Base-by-base conservation (phyloP, 805 yeast genomes). In the Maudiozyma turicensis region DNA sequence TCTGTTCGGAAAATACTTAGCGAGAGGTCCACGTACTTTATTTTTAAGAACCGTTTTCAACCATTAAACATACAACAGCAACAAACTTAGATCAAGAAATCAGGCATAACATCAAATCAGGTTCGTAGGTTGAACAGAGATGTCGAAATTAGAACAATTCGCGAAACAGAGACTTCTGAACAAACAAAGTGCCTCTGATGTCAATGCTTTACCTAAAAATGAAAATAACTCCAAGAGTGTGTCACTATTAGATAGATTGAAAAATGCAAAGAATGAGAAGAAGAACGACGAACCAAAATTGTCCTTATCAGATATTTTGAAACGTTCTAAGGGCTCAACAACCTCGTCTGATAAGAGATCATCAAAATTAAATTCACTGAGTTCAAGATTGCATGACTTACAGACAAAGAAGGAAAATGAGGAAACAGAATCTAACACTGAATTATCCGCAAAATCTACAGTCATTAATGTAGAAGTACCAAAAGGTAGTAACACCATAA, bases 101-200 rank as follows among this genome's bases (percentile, higher is more conserved):
- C 37, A 34, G 11, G n/a, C 3, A 34, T 34, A 34, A 34, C 11
- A 10, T 11, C 37, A 10, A 34, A 2, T 34, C 37, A 34, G 11
- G n/a, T 34, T 11, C 37, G 4, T 34, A 34, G n/a, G 4, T 34
- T n/a, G n/a, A n/a, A 34, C 37, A 34, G 11, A 20, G 11, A 45
- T 59, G 47, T 73, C 80, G 5, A 76, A 75, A 54, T 59, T 77
- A 44, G 73, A 77, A 39, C 68, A 68, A 33, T 63, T 78, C 55
- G 80, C 80, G n/a, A 71, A 69, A 54, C 65, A 70, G 41, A 66
- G 74, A 50, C 46, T 49, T 8, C 32, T 35, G 11, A 20, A 20
- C 26, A 20, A 20, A 20, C 26, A 20, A 20, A 20, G 26, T 20
- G 26, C 26, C 26, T 20, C 26, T 20, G 26, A 20, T 20, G 26